These are phyloP conservation scores for Phytophthora citrophthora DNA, from an alignment of 352 stramenopile genomes.

Conservation along the genomic window DNA sequence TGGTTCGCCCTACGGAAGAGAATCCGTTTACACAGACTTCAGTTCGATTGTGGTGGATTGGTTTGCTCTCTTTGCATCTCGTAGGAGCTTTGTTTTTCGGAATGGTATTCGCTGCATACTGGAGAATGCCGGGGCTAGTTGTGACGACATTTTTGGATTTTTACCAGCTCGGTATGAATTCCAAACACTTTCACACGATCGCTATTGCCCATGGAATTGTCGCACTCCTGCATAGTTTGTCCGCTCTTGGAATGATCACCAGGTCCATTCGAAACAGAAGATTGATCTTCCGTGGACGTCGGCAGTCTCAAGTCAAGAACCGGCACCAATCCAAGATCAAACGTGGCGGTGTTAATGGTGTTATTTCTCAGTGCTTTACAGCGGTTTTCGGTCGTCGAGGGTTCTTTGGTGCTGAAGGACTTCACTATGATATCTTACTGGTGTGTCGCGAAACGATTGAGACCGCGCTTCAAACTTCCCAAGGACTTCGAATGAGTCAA, in stretches of 20 bases:
- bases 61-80: slow-evolving; percentile 20
- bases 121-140: slow-evolving; percentile 17
- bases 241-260: slow-evolving; percentile 21
- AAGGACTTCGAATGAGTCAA: slow-evolving; percentile 41
- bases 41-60: slow-evolving; percentile 25
- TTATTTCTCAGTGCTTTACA: slow-evolving; percentile 10
- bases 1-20: slow-evolving; percentile 4
- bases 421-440: slow-evolving; percentile 40
- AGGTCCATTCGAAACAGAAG: slow-evolving; percentile 27
- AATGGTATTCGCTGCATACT: slow-evolving; percentile 26
- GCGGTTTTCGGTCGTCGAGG: slow-evolving; percentile 30
- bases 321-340: slow-evolving; percentile 1
- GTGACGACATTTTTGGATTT: slow-evolving; percentile 37
- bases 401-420: slow-evolving; percentile 29
- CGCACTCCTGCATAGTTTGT: slow-evolving; percentile 18
- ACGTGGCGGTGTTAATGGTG: not conserved
- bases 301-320: not conserved
- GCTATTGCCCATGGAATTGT: slow-evolving; percentile 19
- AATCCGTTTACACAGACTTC: slow-evolving; percentile 13
- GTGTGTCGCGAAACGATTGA: slow-evolving; percentile 37
- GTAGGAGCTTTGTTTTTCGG: slow-evolving; percentile 33
- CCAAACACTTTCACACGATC: slow-evolving; percentile 16
- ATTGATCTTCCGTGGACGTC: slow-evolving; percentile 11
- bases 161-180: slow-evolving; percentile 31
- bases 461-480: slow-evolving; percentile 31